Conservation (phyloP, 345 rosid genomes). For the Linum lewisii region DNA sequence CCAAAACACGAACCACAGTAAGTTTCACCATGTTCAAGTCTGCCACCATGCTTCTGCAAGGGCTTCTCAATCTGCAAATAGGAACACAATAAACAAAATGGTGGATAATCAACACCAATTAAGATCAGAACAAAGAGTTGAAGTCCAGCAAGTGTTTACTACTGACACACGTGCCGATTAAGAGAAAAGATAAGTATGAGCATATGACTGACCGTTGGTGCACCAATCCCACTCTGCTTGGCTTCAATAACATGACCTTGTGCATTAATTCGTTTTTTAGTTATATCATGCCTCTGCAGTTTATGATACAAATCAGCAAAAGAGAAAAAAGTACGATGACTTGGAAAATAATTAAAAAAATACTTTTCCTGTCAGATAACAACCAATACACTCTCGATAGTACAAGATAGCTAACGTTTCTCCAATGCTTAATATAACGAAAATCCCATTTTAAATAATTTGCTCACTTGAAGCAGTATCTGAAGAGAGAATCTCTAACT, state of each 20-base stretch:
- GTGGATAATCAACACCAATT: neutral
- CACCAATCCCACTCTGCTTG: constrained; percentile 1
- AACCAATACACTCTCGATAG: neutral
- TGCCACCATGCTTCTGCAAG: constrained; percentile 26
- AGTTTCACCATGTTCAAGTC: constrained; percentile 21
- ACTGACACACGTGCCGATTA: neutral
- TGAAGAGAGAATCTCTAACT: neutral
- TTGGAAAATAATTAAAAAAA: neutral
- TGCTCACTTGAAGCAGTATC: neutral
- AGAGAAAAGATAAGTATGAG: neutral
- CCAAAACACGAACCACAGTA: constrained; percentile 29
- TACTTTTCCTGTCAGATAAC: neutral
- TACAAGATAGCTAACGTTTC: neutral
- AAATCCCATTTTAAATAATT: too few species aligned
- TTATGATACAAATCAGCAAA: neutral
- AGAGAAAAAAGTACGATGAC: neutral
- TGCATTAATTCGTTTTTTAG: neutral
- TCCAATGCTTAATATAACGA: neutral
- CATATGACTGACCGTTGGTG: neutral
- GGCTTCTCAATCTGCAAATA: constrained; percentile 24
- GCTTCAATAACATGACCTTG: constrained; percentile 6
- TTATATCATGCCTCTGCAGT: constrained; percentile 5
- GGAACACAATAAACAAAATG: neutral
- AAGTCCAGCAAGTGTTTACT: neutral
- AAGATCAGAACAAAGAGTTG: neutral